Evolutionary conservation across 805 yeast species (phyloP).

Genomic region (Zygosaccharomyces bisporus): DNA sequence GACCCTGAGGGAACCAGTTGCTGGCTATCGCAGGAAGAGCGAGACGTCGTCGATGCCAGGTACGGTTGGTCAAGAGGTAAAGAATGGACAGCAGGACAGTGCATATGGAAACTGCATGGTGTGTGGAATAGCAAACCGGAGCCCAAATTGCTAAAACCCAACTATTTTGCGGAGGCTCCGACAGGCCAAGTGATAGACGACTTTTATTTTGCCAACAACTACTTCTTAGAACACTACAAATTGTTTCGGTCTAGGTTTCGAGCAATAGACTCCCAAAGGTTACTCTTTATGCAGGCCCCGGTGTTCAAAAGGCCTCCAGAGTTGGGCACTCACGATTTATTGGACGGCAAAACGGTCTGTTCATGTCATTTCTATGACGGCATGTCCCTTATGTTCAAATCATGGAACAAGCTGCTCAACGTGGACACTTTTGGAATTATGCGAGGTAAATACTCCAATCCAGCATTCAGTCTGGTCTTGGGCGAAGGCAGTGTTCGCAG

Average conservation of each 20-base stretch:
- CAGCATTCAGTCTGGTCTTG: constrained; percentile 68
- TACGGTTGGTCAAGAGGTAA: constrained; percentile 68
- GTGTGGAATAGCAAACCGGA: constrained; percentile 56
- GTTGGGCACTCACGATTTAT: constrained; percentile 47
- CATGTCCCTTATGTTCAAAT: constrained; percentile 83
- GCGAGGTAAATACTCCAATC: constrained; percentile 70
- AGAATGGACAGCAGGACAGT: constrained; percentile 67
- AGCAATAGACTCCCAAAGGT: constrained; percentile 41
- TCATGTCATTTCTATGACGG: constrained; percentile 96
- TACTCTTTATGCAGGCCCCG: constrained; percentile 75
- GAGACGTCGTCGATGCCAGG: constrained; percentile 44
- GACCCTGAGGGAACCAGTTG: constrained; percentile 66
- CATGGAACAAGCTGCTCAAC: constrained; percentile 79
- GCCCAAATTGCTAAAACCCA: constrained; percentile 40
- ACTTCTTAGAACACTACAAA: constrained; percentile 60
- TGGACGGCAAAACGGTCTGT: constrained; percentile 63
- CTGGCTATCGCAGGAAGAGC: constrained; percentile 58
- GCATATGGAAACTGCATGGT: constrained; percentile 77
- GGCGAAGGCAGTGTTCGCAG: constrained; percentile 79
- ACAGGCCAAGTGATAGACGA: constrained; percentile 43
- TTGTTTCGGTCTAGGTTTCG: constrained; percentile 50
- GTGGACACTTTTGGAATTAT: constrained; percentile 88
- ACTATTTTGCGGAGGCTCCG: constrained; percentile 48
- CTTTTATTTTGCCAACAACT: constrained; percentile 56
- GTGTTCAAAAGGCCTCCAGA: constrained; percentile 74